Base-by-base conservation (phyloP, 1,139 yeast species). In the Lodderomyces jiufengensis region DNA sequence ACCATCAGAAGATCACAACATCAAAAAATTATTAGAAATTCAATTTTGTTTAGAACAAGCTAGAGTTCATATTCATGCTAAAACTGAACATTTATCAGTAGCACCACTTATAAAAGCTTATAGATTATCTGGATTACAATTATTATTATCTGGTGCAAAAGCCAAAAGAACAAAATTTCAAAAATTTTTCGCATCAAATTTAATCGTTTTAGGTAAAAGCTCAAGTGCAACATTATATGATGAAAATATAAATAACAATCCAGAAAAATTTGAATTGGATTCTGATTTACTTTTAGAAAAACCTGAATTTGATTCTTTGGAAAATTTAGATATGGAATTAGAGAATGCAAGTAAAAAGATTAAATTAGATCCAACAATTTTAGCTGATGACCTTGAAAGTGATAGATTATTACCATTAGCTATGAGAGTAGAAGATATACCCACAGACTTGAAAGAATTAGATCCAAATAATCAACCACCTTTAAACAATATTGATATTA, bases 91-190 rank as follows among this genome's bases (percentile, higher is more conserved):
- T 54, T 67, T 70, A 36, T 71, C 77, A 1, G 57, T 71, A 31
- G 78, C 75, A 8, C 68, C 70, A 22, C 70, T 76, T 49, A 61
- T 58, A 9, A 71, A 66, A 57, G 94, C 75, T 21, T 73, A 70
- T 39, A 67, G 67, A 20, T 50, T 78, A 9, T 78, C 95, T 0
- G 75, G 78, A 1, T 68, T 94, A 33, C 64, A 72, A 29, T 73
- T 83, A 43, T 73, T 82, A 1, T 61, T 90, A 33, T 83, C 97
- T 1, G 98, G 98, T 45, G 86, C 92, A 33, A 78, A 80, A 48
- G 97, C 95, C 5, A 84, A 82, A 53, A 72, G 94, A 54, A 90
- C 98, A 3, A 86, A 85, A 55, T 85, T 66, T 54, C 99, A 92
- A 59, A 73, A 71, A 31, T 73, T 69, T 32, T 78, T 80, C 18